phyloP scores from a whole-genome alignment of 2,329 filamentous ascomycete species.

The Atkinsonella hypoxylon region DNA sequence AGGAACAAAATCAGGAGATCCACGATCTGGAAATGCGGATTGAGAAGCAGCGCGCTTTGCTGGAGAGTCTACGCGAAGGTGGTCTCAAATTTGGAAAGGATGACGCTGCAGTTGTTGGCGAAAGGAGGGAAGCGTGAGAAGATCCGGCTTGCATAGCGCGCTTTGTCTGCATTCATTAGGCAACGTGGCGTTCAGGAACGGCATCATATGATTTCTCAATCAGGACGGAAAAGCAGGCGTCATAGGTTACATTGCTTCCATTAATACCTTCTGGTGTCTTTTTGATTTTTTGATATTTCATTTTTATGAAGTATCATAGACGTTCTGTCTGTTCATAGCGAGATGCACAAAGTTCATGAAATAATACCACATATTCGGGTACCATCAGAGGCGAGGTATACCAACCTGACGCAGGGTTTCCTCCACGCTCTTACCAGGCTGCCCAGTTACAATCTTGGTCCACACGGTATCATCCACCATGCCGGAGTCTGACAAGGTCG shows the following conservation, averaged over 20 bases:
- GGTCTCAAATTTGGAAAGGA: slow-evolving; percentile 22
- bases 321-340: too few species aligned
- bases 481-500: slow-evolving; percentile 47
- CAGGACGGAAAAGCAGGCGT: not conserved
- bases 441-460: slow-evolving; percentile 54
- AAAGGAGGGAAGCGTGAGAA: slow-evolving; percentile 30
- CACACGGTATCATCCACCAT: slow-evolving; percentile 53
- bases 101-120: slow-evolving; percentile 16
- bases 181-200: not conserved
- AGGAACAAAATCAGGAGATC: slow-evolving; percentile 63
- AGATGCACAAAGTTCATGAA: not conserved
- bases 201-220: not conserved
- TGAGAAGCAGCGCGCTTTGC: slow-evolving; percentile 44
- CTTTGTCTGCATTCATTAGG: not conserved
- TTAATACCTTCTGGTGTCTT: slow-evolving; percentile 6
- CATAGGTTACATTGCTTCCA: not conserved
- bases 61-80: slow-evolving; percentile 41
- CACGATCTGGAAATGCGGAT: slow-evolving; percentile 52
- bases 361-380: not conserved
- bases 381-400: slow-evolving; percentile 14
- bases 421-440: slow-evolving; percentile 47
- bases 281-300: slow-evolving; percentile 3
- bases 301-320: too few species aligned
- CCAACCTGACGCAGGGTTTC: slow-evolving; percentile 50
- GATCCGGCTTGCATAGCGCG: not conserved